Evolutionary conservation across 1,284 basidiomycete species (phyloP), one percentile per base, ranked within the genome.

Genomic region (Albatrellus sp.): DNA sequence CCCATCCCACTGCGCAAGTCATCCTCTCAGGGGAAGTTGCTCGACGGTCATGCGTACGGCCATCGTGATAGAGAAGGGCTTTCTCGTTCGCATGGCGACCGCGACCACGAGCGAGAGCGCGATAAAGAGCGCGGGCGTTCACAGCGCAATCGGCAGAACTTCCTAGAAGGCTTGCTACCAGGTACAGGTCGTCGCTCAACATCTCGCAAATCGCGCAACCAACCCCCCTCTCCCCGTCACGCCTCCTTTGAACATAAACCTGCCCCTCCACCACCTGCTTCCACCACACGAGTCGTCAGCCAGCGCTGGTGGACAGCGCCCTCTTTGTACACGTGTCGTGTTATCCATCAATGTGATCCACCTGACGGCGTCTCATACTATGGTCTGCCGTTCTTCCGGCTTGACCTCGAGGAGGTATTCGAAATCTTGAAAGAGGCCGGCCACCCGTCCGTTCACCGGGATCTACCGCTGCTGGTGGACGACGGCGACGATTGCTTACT

Each of bases 401-500:
- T 89, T 13, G 57, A 61, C 20, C 67, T 73, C 24, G 77, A 72
- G 2, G 76, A 80, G 30, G 56, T 75, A 33, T 77, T 77, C 46
- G 73, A 80, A 38, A 75, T 89, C 7, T 59, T 88, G 43, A 69
- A 75, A 51, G 85, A 88, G 58, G 77, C 75, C 0, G 84, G 85
- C 1, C 85, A 87, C 56, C 85, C 84, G 12, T 75, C 74, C 39
- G 66, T 70, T 24, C 81, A 84, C 53, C 67, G 69, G 2, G 74
- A 80, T 50, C 61, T 88, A 36, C 85, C 85, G 5, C 57, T 88
- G 46, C 76, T 77, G 54, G 77, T 87, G 29, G 83, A 86, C 52
- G 82, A 86, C 42, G 82, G 84, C 8, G 84, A 84, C 52, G 85
- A 88, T 52, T 86, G 82, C 60, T 61, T 89, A 50, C 62, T 88